Evolutionary conservation across 331 rosid species (phyloP), one percentile per base, ranked within the genome.

Genomic region (Telfairia occidentalis): DNA sequence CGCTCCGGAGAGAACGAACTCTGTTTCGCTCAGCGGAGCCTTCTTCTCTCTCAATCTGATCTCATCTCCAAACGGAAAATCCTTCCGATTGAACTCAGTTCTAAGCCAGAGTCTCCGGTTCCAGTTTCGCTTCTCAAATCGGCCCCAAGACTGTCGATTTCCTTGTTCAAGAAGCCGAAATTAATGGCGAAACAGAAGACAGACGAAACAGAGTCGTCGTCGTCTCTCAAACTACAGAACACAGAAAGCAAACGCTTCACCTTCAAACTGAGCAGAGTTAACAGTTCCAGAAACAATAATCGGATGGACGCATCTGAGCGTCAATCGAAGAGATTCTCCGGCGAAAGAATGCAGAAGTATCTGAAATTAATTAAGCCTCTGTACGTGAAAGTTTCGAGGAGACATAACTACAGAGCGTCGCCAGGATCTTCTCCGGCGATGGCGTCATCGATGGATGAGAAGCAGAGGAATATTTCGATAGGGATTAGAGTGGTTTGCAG

Each of bases 61-160:
- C 77, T 87, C 1, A 85, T 89, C 28, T 90, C 95, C 1, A 89
- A 87, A 77, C 76, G 96, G 15, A 92, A 86, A 83, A 78, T 92
- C 69, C 92, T 88, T 49, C 98, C 96, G 0, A 80, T 92, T 6
- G 92, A 89, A 28, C 90, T 94, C 38, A 52, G 61, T 37, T 80
- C 86, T 3, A 92, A 86, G 59, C 96, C 92, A 26, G 96, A 92
- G 42, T 92, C 95, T 13, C 96, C 98, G 28, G 88, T 87, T 45
- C 82, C 96, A 16, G 82, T 89, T 26, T 91, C 90, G 55, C 7
- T 70, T 70, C 74, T 45, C 8, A 94, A 84, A 89, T 89, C 98
- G 11, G 90, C 96, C 0, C 96, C 96, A 0, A 94, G 83, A 54
- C 87, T 94, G 74, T 83, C 95, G 65, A 86, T 82, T 45, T 85